Percentiles rank a stretch among this genome's conserved stretches.
phyloP scores from a whole-genome alignment of 495 filamentous ascomycete genomes.

The Haplographium delicatum region DNA sequence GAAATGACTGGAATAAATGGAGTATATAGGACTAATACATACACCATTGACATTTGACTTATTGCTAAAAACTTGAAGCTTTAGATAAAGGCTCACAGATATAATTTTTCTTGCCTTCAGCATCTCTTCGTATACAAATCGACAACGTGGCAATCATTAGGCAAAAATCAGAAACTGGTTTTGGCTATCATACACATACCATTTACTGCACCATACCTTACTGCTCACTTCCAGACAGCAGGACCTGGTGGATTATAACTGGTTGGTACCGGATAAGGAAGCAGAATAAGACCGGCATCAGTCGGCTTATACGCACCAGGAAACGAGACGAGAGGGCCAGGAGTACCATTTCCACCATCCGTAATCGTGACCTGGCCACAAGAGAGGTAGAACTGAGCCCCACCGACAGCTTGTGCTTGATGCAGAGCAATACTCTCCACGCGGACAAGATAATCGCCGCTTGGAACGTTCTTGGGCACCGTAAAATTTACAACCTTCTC shows the following conservation, averaged over 20 bases:
- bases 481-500: not conserved
- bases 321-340: conserved; percentile 41
- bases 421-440: conserved; percentile 55
- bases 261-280: conserved; percentile 28
- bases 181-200: too few species aligned
- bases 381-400: conserved; percentile 44
- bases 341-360: conserved; percentile 45
- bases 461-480: conserved; percentile 29
- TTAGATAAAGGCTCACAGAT: too few species aligned
- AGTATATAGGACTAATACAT: too few species aligned
- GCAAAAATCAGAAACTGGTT: too few species aligned
- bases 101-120: too few species aligned
- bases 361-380: conserved; percentile 56
- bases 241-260: conserved; percentile 39
- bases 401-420: conserved; percentile 40
- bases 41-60: too few species aligned
- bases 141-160: too few species aligned
- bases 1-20: too few species aligned
- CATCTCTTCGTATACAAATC: too few species aligned
- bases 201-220: too few species aligned
- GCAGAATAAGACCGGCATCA: conserved; percentile 40
- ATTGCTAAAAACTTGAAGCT: too few species aligned
- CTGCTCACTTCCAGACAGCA: conserved; percentile 34
- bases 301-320: conserved; percentile 50
- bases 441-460: conserved; percentile 55